phyloP scores from a whole-genome alignment of 805 yeast species.

The Helenozyma baotianmanensis region DNA sequence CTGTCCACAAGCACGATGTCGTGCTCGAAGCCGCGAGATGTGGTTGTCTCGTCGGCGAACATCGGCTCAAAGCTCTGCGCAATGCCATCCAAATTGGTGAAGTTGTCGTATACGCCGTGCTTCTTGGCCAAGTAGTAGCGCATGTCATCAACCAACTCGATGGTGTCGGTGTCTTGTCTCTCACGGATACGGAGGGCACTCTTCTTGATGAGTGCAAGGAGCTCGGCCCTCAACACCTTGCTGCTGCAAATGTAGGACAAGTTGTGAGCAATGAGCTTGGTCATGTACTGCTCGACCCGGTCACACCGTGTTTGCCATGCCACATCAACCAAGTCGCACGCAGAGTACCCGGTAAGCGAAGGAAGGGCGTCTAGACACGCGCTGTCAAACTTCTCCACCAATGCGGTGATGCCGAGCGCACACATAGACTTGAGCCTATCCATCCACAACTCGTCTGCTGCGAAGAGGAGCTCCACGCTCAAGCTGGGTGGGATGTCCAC shows the following conservation, averaged over 20 bases:
- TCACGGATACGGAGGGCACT: conserved; percentile 52
- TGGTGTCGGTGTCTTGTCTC: conserved; percentile 73
- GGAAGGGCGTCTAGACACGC: too few species aligned
- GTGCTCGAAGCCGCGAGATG: not conserved
- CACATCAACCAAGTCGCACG: conserved; percentile 55
- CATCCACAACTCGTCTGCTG: conserved; percentile 56
- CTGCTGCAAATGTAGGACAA: conserved; percentile 30
- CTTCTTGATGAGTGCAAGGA: conserved; percentile 25
- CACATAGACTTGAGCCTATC: conserved; percentile 66
- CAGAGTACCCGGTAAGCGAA: conserved; percentile 33
- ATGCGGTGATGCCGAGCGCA: conserved; percentile 43
- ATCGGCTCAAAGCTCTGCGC: conserved; percentile 2
- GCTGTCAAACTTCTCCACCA: too few species aligned
- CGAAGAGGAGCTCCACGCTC: conserved; percentile 52
- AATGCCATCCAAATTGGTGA: conserved; percentile 19
- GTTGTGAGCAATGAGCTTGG: conserved; percentile 52
- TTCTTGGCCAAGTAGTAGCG: conserved; percentile 53
- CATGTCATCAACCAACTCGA: conserved; percentile 75
- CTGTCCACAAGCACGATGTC: conserved; percentile 2
- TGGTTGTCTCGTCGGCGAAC: not conserved
- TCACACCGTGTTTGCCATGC: conserved; percentile 68
- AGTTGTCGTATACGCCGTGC: conserved; percentile 25
- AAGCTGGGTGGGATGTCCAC: conserved; percentile 41
- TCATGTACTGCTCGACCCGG: conserved; percentile 59
- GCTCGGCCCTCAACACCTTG: conserved; percentile 24